Evolutionary conservation across 257 asterid species (phyloP).

Genomic region (Solanum bulbocastanum): DNA sequence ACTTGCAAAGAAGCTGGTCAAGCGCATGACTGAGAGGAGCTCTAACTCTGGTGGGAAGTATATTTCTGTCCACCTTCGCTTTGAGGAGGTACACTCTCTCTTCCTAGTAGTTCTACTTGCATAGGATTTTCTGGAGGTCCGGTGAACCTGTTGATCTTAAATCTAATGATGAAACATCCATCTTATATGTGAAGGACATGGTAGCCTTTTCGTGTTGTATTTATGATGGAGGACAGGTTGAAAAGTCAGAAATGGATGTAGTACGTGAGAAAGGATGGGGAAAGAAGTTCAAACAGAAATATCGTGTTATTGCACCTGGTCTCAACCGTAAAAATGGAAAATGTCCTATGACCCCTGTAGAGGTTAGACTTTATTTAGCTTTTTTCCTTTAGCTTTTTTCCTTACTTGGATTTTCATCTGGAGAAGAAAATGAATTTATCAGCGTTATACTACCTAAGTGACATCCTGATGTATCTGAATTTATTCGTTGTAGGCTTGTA

Average conservation of each 20-base stretch:
- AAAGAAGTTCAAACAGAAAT: constrained; percentile 44
- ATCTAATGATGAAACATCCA: neutral
- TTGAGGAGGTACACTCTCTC: constrained; percentile 50
- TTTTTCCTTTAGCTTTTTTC: neutral
- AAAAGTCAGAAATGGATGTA: constrained; percentile 57
- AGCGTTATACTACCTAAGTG: neutral
- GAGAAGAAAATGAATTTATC: neutral
- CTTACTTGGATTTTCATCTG: neutral
- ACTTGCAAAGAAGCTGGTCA: constrained; percentile 41
- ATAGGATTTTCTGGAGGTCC: neutral
- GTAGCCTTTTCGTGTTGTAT: constrained; percentile 86
- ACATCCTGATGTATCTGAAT: too few relatives aligned
- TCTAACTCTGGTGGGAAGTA: constrained; percentile 49
- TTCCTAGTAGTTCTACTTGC: neutral
- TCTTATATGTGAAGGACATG: constrained; percentile 53
- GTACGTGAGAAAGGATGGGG: constrained; percentile 73
- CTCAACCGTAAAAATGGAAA: constrained; percentile 65
- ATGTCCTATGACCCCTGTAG: constrained; percentile 92
- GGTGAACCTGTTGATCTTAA: neutral
- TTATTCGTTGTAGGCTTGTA: neutral
- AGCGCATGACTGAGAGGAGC: constrained; percentile 61
- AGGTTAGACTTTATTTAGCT: constrained; percentile 41
- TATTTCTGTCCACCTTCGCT: constrained; percentile 76
- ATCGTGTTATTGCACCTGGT: constrained; percentile 44
- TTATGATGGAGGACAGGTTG: constrained; percentile 61